A percentile compares a stretch with the other conserved stretches of the same genome.
phyloP scores from a whole-genome alignment of 2,329 filamentous ascomycete genomes.

The Cytospora chrysosperma region DNA sequence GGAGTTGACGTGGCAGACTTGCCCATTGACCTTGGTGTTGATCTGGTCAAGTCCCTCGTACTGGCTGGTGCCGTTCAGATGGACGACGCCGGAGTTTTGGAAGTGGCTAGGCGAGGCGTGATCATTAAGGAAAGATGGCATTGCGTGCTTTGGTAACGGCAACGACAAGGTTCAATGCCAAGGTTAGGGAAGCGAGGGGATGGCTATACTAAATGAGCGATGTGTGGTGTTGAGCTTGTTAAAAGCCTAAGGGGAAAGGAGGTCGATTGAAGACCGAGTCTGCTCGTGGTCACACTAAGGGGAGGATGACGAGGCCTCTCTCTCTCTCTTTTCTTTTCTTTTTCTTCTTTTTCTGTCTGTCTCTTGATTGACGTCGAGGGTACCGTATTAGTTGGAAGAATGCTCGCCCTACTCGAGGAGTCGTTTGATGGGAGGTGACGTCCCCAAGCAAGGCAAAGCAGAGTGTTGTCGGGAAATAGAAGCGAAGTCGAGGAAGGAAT shows the following conservation, averaged over 20 bases:
- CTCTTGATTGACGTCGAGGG: too few relatives aligned
- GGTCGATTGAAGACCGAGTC: not conserved
- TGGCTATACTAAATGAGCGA: conserved; percentile 21
- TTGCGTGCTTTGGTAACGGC: conserved; percentile 29
- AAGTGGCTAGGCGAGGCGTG: conserved; percentile 43
- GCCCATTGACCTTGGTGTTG: conserved; percentile 35
- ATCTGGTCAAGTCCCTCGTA: conserved; percentile 29
- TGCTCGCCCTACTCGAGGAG: conserved; percentile 17
- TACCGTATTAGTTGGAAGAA: not conserved
- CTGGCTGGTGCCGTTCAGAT: conserved; percentile 42
- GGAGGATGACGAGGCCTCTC: not conserved
- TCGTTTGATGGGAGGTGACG: conserved; percentile 13
- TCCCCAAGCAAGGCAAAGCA: conserved; percentile 14
- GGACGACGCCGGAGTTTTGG: conserved; percentile 43
- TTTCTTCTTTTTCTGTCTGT: too few relatives aligned
- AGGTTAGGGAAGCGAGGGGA: conserved; percentile 6
- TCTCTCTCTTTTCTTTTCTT: too few relatives aligned
- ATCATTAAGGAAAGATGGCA: conserved; percentile 56
- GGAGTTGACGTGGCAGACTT: conserved; percentile 37
- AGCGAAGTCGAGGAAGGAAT: conserved; percentile 12
- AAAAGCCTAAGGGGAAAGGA: not conserved
- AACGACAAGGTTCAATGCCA: not conserved
- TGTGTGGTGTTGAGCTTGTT: conserved; percentile 4
- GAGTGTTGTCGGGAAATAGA: not conserved
- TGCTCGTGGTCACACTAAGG: not conserved